Conservation (phyloP, 2,329 filamentous ascomycete genomes). For the Bipolaris zeicola region DNA sequence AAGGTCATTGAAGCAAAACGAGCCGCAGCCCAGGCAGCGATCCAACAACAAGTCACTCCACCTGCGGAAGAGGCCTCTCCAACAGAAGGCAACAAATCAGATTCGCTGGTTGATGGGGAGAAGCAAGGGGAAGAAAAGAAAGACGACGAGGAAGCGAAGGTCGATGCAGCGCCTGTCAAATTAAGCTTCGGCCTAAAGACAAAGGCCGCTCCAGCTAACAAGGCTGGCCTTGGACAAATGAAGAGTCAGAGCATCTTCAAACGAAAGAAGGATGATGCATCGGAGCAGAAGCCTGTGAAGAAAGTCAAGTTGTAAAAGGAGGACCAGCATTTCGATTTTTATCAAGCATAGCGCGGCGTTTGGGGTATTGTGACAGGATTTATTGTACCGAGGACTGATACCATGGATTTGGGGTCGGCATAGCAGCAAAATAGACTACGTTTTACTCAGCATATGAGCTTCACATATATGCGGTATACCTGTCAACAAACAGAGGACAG, state of each 20-base stretch:
- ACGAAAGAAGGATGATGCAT: slow-evolving; percentile 35
- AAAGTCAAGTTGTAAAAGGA: slow-evolving; percentile 39
- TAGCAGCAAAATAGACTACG: background rate
- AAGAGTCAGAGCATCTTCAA: slow-evolving; percentile 48
- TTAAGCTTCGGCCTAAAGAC: slow-evolving; percentile 27
- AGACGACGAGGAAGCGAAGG: slow-evolving; percentile 47
- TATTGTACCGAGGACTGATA: background rate
- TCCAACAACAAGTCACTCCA: slow-evolving; percentile 43
- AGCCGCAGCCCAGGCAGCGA: slow-evolving; percentile 47
- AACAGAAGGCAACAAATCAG: slow-evolving; percentile 46
- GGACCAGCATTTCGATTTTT: background rate
- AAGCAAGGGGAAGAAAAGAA: slow-evolving; percentile 82
- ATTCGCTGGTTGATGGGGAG: slow-evolving; percentile 74
- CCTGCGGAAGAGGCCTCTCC: slow-evolving; percentile 36
- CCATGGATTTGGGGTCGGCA: background rate
- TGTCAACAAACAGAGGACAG: background rate
- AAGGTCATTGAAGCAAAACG: slow-evolving; percentile 51
- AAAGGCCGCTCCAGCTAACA: slow-evolving; percentile 27
- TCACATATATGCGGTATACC: background rate
- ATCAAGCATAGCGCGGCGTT: slow-evolving; percentile 33
- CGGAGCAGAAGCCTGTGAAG: slow-evolving; percentile 39
- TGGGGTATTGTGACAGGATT: background rate
- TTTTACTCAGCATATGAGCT: background rate
- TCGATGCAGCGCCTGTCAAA: slow-evolving; percentile 35
- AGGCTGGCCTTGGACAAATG: slow-evolving; percentile 39